These are phyloP conservation scores for Stromatinia cepivora DNA, from an alignment of 2,329 filamentous ascomycete genomes.

Conservation along the genomic window DNA sequence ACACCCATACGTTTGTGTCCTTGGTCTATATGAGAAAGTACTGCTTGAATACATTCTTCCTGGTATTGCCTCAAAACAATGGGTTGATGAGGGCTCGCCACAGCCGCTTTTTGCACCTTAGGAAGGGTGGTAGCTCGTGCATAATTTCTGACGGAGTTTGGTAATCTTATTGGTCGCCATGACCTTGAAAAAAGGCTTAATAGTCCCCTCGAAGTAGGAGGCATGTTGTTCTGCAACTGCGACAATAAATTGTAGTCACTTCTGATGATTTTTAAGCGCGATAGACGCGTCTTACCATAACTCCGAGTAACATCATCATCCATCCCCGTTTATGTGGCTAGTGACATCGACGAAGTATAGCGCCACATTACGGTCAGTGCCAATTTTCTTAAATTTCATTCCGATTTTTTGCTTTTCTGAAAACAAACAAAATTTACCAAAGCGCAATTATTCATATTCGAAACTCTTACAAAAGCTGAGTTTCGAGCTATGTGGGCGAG, in stretches of 20 bases:
- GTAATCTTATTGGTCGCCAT: not conserved
- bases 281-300: not conserved
- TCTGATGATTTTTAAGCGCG: conserved; percentile 4
- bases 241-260: not conserved
- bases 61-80: conserved; percentile 79
- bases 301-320: too few species aligned
- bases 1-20: conserved; percentile 81
- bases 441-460: not conserved
- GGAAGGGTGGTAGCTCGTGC: conserved; percentile 25
- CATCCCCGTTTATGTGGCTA: not conserved
- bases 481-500: conserved; percentile 28
- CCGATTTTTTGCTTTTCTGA: not conserved
- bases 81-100: conserved; percentile 26
- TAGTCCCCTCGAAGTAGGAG: conserved; percentile 38
- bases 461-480: not conserved
- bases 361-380: not conserved
- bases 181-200: conserved; percentile 16
- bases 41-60: conserved; percentile 85
- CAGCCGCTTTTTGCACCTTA: conserved; percentile 4
- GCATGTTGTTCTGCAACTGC: conserved; percentile 31
- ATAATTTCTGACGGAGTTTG: conserved; percentile 18
- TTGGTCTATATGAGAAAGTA: conserved; percentile 65
- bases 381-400: not conserved
- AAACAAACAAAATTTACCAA: conserved; percentile 13
- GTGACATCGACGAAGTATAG: not conserved